A percentile compares a stretch with the other conserved stretches of the same genome.
Evolutionary conservation across 2,329 filamentous ascomycete species (phyloP).

Genomic region (Xylariaceae sp.): DNA sequence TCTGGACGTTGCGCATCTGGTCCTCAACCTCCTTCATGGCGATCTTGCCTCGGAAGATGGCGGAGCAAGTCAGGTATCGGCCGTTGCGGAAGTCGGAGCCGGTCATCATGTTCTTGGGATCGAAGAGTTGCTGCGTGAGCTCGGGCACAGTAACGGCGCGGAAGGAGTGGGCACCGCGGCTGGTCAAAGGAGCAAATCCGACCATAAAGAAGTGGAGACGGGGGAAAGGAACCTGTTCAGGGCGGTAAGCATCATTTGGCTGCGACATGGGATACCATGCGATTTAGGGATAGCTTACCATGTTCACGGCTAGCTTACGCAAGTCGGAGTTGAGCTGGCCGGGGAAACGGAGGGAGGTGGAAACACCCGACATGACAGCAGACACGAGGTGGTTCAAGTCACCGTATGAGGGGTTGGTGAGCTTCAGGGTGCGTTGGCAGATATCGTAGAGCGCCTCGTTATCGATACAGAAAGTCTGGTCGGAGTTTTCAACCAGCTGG

Average conservation of each 20-base stretch:
- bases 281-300: constrained; percentile 44
- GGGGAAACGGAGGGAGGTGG: constrained; percentile 97
- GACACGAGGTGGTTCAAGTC: constrained; percentile 99
- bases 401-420: constrained; percentile 96
- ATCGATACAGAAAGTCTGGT: constrained; percentile 99
- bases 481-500: constrained; percentile 99
- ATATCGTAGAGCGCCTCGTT: constrained; percentile 99
- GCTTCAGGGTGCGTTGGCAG: constrained; percentile 99
- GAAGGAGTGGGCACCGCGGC: constrained; percentile 87
- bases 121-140: constrained; percentile 99
- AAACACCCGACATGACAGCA: constrained; percentile 98
- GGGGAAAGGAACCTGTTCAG: constrained; percentile 82
- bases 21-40: constrained; percentile 99
- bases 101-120: constrained; percentile 99
- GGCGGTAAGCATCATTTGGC: constrained; percentile 48
- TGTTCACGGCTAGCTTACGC: constrained; percentile 99
- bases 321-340: constrained; percentile 99
- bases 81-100: constrained; percentile 99
- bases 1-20: constrained; percentile 99
- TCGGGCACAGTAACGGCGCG: constrained; percentile 94
- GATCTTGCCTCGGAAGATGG: constrained; percentile 99
- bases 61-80: constrained; percentile 98
- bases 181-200: constrained; percentile 96
- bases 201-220: constrained; percentile 99
- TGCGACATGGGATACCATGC: not conserved